Evolutionary conservation across 805 yeast genomes (phyloP).

Genomic region (Saccharomyces kudriavzevii): DNA sequence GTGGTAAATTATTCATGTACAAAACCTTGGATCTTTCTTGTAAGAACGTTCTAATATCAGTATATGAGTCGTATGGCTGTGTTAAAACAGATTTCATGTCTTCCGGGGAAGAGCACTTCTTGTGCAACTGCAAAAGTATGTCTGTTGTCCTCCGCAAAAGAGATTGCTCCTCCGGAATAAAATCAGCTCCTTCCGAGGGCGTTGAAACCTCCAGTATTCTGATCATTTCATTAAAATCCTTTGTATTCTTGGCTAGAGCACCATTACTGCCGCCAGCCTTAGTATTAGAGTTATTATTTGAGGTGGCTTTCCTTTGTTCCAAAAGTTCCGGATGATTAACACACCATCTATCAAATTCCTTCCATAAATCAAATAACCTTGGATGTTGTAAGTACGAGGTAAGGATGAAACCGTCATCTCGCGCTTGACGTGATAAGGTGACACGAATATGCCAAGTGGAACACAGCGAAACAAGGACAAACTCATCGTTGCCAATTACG

Average conservation of each 20-base stretch:
- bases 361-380: slow-evolving; percentile 62
- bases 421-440: slow-evolving; percentile 70
- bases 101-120: slow-evolving; percentile 35
- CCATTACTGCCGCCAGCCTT: neutral
- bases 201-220: slow-evolving; percentile 37
- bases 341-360: slow-evolving; percentile 70
- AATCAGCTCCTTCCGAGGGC: neutral
- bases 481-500: slow-evolving; percentile 38
- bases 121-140: slow-evolving; percentile 25
- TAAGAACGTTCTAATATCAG: slow-evolving; percentile 60
- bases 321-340: slow-evolving; percentile 41
- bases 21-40: slow-evolving; percentile 71
- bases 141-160: slow-evolving; percentile 12
- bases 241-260: slow-evolving; percentile 7
- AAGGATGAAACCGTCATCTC: slow-evolving; percentile 61
- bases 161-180: neutral
- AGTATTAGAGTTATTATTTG: neutral
- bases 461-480: slow-evolving; percentile 58
- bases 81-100: slow-evolving; percentile 51
- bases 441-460: slow-evolving; percentile 66
- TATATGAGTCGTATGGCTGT: slow-evolving; percentile 67
- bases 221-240: slow-evolving; percentile 10
- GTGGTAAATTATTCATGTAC: slow-evolving; percentile 70
- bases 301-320: slow-evolving; percentile 8
- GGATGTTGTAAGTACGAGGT: slow-evolving; percentile 75